A percentile compares a stretch with the other conserved stretches of the same genome.
These are phyloP conservation scores for Silene conica DNA, from an alignment of 148 eudicot genomes.

Conservation along the genomic window DNA sequence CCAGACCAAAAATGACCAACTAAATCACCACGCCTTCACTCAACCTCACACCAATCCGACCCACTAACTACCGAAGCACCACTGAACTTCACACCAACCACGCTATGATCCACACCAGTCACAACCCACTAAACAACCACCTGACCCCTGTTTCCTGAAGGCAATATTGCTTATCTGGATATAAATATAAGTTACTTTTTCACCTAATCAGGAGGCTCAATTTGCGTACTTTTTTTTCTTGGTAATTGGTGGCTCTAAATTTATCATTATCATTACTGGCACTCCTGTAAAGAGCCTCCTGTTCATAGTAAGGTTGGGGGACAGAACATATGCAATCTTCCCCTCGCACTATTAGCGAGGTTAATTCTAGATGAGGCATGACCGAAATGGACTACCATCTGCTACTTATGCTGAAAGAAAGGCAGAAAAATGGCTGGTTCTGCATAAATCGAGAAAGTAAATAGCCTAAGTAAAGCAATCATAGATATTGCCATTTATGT, in stretches of 20 bases:
- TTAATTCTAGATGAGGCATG: background rate
- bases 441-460: background rate
- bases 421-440: background rate
- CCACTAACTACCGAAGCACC: too few relatives aligned
- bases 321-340: background rate
- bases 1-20: too few relatives aligned
- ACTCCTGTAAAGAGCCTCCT: background rate
- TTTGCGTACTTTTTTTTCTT: background rate
- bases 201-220: background rate
- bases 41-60: too few relatives aligned
- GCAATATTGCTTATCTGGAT: too few relatives aligned
- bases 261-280: background rate
- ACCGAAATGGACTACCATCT: background rate
- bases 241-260: background rate
- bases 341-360: background rate
- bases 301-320: background rate
- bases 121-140: too few relatives aligned
- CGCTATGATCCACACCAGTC: too few relatives aligned
- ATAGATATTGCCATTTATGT: background rate
- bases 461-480: background rate
- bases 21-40: too few relatives aligned
- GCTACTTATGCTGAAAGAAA: background rate
- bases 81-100: too few relatives aligned
- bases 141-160: too few relatives aligned
- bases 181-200: background rate